These are phyloP conservation scores for Pseudogymnoascus sp. DNA, from an alignment of 2,329 filamentous ascomycete genomes.

Conservation along the genomic window DNA sequence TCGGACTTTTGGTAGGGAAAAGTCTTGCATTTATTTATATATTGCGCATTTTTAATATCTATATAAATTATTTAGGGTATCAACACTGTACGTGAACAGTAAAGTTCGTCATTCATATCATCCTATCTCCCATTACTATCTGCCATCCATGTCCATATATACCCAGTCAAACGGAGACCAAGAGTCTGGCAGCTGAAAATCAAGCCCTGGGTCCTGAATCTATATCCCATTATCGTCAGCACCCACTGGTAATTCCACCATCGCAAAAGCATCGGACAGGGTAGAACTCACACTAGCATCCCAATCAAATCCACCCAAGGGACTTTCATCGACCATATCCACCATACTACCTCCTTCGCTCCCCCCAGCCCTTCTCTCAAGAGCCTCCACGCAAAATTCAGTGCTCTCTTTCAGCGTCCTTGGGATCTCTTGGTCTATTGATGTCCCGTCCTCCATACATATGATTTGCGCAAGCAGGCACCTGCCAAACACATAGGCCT, in stretches of 20 bases:
- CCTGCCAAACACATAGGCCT: conserved; percentile 32
- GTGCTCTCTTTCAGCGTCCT: conserved; percentile 4
- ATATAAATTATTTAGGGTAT: not conserved
- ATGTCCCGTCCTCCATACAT: conserved; percentile 13
- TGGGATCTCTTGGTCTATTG: not conserved
- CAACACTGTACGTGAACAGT: not conserved
- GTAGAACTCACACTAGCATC: not conserved
- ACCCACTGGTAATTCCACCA: not conserved
- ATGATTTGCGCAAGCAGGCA: conserved; percentile 34
- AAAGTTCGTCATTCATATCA: not conserved
- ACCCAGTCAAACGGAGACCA: conserved; percentile 2
- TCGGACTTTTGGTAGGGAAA: too few relatives aligned
- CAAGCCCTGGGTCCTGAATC: not conserved
- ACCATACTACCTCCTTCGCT: not conserved
- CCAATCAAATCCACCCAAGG: not conserved
- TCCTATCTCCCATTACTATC: not conserved
- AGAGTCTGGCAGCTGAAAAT: not conserved
- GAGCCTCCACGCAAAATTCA: not conserved
- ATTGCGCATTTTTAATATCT: not conserved
- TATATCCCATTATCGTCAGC: not conserved
- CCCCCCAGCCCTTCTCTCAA: not conserved
- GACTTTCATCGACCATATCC: not conserved
- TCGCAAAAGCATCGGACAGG: not conserved
- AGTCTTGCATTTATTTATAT: not conserved
- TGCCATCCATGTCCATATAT: not conserved